Evolutionary conservation across 2,329 filamentous ascomycete genomes (phyloP).

Genomic region (Fusarium abutilonis): DNA sequence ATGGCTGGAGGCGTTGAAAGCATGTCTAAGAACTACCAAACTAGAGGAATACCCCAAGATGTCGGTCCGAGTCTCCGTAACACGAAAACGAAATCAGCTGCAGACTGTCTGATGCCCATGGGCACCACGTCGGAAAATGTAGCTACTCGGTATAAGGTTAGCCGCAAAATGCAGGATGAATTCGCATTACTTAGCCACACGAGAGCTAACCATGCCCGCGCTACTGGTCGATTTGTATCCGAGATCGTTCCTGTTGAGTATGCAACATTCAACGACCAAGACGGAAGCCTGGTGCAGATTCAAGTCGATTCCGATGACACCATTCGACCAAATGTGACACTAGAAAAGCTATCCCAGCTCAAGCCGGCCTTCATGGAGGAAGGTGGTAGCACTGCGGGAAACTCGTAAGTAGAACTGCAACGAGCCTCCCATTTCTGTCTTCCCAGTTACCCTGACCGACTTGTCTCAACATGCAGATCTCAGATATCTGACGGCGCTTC

Average conservation of each 20-base stretch:
- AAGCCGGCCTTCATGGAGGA: slow-evolving; percentile 83
- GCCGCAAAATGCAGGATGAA: slow-evolving; percentile 78
- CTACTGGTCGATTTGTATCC: slow-evolving; percentile 72
- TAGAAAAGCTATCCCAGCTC: slow-evolving; percentile 76
- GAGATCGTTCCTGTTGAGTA: slow-evolving; percentile 78
- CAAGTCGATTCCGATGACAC: slow-evolving; percentile 69
- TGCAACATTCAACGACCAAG: background rate
- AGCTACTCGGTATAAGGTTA: slow-evolving; percentile 76
- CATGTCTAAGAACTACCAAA: slow-evolving; percentile 91
- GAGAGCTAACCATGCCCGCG: slow-evolving; percentile 75
- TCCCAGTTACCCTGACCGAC: too few species aligned
- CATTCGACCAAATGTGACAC: slow-evolving; percentile 57
- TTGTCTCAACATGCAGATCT: slow-evolving; percentile 47
- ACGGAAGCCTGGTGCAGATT: slow-evolving; percentile 64
- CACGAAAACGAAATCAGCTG: slow-evolving; percentile 71
- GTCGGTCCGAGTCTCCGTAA: slow-evolving; percentile 77
- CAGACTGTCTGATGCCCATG: slow-evolving; percentile 94
- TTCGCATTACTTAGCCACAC: slow-evolving; percentile 79
- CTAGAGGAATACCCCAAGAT: slow-evolving; percentile 79
- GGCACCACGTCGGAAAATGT: slow-evolving; percentile 93
- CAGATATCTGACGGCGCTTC: slow-evolving; percentile 91
- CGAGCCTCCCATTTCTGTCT: background rate
- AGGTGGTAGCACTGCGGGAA: slow-evolving; percentile 84
- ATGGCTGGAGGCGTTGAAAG: slow-evolving; percentile 92
- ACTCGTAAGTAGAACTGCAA: slow-evolving; percentile 56